Evolutionary conservation across 2,329 filamentous ascomycete species (phyloP), one percentile per base, ranked within the genome.

Genomic region (Trichoderma sp.): DNA sequence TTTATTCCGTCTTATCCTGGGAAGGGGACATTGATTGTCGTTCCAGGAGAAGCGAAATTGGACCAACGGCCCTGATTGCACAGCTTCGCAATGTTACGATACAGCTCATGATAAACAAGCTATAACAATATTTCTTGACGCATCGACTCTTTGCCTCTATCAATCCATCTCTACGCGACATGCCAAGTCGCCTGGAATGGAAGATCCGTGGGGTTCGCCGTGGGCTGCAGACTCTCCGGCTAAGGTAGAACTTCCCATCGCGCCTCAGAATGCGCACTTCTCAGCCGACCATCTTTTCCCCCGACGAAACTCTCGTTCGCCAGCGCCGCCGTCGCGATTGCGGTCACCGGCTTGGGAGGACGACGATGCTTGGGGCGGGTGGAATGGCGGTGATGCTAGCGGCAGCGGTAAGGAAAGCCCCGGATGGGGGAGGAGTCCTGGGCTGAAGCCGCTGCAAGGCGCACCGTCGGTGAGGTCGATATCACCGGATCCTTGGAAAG

Each of bases 121-220:
- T 24, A 45, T 53, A 45, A 45, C 27, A 29, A 31, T 29, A 69
- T 66, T 31, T 66, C 11, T 9, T 38, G 29, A 27, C 60, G n/a
- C 21, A 56, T 53, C 69, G 60, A 64, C 18, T 45, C 21, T 60
- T 59, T 29, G 6, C 24, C 21, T 67, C 5, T 56, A 29, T 35
- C 53, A 24, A 4, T 60, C 60, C 24, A 27, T 65, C 35, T 50
- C 63, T 27, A 27, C 80, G 78, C 82, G 82, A 82, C 80, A 83
- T 82, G 83, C 82, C 50, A 78, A 77, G 78, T 79, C 80, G 81
- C 78, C 78, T 82, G 84, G 81, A 78, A 91, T 91, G 89, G 89
- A 91, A 82, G 89, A 91, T 89, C 89, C 89, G 80, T 91, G 89
- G 89, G 88, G 87, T 83, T 90, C 89, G 79, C 89, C 89, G 83